Percentiles rank a stretch among this genome's conserved stretches.
Conservation (phyloP, 2,329 filamentous ascomycete species). For the Microdochium paspali region DNA sequence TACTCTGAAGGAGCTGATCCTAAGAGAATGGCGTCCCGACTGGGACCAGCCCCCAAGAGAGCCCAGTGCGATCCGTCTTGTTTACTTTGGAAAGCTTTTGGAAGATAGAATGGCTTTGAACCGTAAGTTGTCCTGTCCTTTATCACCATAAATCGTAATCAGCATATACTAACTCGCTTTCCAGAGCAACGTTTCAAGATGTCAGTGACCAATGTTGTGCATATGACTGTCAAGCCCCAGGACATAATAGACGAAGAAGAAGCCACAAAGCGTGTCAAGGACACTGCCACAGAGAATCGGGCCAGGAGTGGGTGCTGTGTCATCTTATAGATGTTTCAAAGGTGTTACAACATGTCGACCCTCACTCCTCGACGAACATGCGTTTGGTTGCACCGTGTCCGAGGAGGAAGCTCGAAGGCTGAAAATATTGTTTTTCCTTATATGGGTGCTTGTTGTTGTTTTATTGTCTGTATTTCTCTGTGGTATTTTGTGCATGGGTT, state of each 20-base stretch:
- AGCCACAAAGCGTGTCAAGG: slow-evolving; percentile 51
- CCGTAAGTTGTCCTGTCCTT: slow-evolving; percentile 45
- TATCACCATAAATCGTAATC: neutral
- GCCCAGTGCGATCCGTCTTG: slow-evolving; percentile 81
- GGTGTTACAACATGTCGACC: too few species aligned
- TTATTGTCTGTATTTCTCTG: neutral
- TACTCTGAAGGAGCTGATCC: slow-evolving; percentile 86
- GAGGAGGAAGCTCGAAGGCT: neutral
- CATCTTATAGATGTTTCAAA: slow-evolving; percentile 13
- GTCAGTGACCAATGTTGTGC: slow-evolving; percentile 58
- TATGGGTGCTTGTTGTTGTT: neutral
- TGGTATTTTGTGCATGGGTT: neutral
- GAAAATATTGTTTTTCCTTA: neutral
- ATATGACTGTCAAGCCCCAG: slow-evolving; percentile 71
- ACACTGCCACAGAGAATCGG: slow-evolving; percentile 11
- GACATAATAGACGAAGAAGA: slow-evolving; percentile 63
- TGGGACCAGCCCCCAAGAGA: slow-evolving; percentile 84
- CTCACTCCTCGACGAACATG: too few species aligned
- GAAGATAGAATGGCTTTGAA: slow-evolving; percentile 80
- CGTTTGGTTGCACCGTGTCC: too few species aligned
- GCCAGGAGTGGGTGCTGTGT: slow-evolving; percentile 20
- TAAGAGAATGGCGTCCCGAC: slow-evolving; percentile 85
- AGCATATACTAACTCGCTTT: slow-evolving; percentile 2
- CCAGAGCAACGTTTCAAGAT: slow-evolving; percentile 58
- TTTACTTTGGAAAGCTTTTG: slow-evolving; percentile 83